phyloP scores from a whole-genome alignment of 192 early-diverging fungal species.

The Linnemannia elongata region DNA sequence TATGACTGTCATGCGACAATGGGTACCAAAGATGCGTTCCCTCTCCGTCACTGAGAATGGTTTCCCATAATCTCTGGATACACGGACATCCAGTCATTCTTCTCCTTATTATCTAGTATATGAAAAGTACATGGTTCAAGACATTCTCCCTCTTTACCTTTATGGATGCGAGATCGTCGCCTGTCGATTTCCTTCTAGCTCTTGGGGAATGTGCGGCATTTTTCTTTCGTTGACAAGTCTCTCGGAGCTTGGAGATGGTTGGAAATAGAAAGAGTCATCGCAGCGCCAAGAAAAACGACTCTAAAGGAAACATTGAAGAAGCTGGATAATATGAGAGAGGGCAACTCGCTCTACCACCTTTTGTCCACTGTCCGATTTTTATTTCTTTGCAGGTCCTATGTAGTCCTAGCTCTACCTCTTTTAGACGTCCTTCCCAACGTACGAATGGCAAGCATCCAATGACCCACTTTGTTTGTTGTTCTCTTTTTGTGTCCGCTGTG shows the following conservation, averaged over 20 bases:
- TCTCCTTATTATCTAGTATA: neutral
- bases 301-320: neutral
- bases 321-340: too few species aligned
- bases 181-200: neutral
- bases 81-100: neutral
- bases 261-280: neutral
- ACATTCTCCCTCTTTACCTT: neutral
- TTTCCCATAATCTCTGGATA: neutral
- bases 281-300: neutral
- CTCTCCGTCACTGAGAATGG: neutral
- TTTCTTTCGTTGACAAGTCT: neutral
- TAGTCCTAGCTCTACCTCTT: too few species aligned
- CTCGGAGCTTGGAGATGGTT: neutral
- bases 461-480: neutral
- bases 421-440: too few species aligned
- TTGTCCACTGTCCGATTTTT: too few species aligned
- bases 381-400: too few species aligned
- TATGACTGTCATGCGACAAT: too few species aligned
- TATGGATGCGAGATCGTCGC: neutral
- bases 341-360: too few species aligned
- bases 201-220: neutral
- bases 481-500: neutral
- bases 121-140: neutral
- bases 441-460: neutral
- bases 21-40: too few species aligned